Evolutionary conservation across 2,329 filamentous ascomycete species (phyloP).

Genomic region (Neofusicoccum umdonicola): DNA sequence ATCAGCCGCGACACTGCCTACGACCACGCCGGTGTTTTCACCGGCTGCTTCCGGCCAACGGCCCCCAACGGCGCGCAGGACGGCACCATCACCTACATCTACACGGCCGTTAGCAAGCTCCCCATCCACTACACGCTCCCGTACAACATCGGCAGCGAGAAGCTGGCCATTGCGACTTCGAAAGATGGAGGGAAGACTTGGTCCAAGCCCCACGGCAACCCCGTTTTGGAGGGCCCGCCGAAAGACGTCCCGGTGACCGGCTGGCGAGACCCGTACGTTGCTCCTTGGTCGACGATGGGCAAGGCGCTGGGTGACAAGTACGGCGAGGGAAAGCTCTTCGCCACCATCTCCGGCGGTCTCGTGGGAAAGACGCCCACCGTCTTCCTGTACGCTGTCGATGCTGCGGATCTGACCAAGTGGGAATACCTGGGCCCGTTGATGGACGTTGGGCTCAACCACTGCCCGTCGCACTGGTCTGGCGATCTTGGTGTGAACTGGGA

Average conservation of each 20-base stretch:
- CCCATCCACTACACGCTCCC: constrained; percentile 43
- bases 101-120: constrained; percentile 41
- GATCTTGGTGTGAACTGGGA: constrained; percentile 55
- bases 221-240: constrained; percentile 38
- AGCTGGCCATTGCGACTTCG: constrained; percentile 40
- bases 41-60: constrained; percentile 34
- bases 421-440: constrained; percentile 45
- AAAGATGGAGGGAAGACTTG: constrained; percentile 39
- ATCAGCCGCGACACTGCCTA: constrained; percentile 36
- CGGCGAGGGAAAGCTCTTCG: constrained; percentile 38
- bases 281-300: constrained; percentile 29
- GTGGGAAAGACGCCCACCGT: constrained; percentile 41
- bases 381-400: constrained; percentile 48
- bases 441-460: constrained; percentile 40
- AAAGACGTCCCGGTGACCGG: constrained; percentile 37
- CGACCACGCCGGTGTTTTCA: constrained; percentile 43
- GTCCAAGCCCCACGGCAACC: constrained; percentile 36
- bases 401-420: constrained; percentile 44
- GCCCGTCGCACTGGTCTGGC: constrained; percentile 47
- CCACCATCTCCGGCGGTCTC: constrained; percentile 51
- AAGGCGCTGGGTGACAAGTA: constrained; percentile 17
- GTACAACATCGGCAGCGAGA: constrained; percentile 37
- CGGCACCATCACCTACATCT: constrained; percentile 36
- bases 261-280: constrained; percentile 44
- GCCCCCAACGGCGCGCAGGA: constrained; percentile 25